phyloP scores from a whole-genome alignment of 192 early-diverging fungal species.

The Umbelopsis vinacea region DNA sequence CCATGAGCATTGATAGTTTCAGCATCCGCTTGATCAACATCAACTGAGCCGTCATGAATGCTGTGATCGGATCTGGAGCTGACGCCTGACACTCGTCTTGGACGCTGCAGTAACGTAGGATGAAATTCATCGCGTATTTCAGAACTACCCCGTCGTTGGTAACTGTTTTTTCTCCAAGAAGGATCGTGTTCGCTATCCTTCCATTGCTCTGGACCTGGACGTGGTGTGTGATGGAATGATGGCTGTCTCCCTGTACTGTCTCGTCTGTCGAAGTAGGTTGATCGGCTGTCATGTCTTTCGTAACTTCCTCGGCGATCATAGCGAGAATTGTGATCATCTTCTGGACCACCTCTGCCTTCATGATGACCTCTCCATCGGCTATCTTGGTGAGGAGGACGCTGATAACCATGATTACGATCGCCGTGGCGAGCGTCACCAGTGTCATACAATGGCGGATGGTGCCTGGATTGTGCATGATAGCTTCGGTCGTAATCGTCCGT shows the following conservation, averaged over 20 bases:
- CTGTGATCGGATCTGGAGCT: conserved; percentile 28
- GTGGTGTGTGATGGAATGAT: neutral
- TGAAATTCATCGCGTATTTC: conserved; percentile 22
- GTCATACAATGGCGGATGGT: neutral
- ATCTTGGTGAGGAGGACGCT: conserved; percentile 14
- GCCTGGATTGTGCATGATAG: conserved; percentile 33
- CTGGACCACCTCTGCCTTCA: conserved; percentile 21
- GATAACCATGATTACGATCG: neutral
- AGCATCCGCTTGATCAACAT: neutral
- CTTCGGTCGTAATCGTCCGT: conserved; percentile 44
- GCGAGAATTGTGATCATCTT: conserved; percentile 6
- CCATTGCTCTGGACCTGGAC: neutral
- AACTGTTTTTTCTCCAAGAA: neutral
- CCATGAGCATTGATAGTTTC: neutral
- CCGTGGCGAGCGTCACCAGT: conserved; percentile 5
- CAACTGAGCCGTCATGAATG: neutral
- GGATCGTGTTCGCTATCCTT: neutral
- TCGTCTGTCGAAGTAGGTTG: neutral
- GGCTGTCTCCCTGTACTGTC: neutral
- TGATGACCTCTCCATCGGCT: conserved; percentile 15
- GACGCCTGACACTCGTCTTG: conserved; percentile 26
- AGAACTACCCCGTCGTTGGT: neutral
- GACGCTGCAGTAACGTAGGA: conserved; percentile 34
- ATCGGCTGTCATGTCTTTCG: conserved; percentile 13
- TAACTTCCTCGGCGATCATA: conserved; percentile 20